Conservation (phyloP, 257 asterid species). For the Mentha longifolia region DNA sequence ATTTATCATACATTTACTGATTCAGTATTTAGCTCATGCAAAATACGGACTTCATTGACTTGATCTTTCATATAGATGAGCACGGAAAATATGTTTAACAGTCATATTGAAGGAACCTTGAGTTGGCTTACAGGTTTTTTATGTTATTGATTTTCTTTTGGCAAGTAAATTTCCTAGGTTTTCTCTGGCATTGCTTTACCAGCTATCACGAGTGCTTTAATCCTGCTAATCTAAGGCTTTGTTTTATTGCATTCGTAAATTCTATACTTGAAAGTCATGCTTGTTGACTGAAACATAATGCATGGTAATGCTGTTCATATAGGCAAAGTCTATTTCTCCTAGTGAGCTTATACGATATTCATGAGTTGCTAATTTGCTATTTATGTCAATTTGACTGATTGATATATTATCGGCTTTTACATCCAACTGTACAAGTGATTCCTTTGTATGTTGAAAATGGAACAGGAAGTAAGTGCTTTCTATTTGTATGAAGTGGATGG, state of each 20-base stretch:
- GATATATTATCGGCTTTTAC: background rate
- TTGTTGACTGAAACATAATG: background rate
- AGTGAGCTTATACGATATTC: background rate
- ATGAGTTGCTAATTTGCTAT: background rate
- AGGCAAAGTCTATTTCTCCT: background rate
- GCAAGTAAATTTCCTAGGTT: background rate
- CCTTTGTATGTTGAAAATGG: constrained; percentile 1
- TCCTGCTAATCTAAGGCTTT: background rate
- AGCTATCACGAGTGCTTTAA: background rate
- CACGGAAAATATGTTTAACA: background rate
- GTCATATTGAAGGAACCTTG: background rate
- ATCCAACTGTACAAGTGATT: background rate
- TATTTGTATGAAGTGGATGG: constrained; percentile 55
- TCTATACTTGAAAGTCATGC: background rate
- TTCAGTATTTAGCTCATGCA: background rate
- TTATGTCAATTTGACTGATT: background rate
- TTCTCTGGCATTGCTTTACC: background rate
- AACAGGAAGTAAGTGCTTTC: constrained; percentile 15
- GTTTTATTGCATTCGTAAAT: background rate
- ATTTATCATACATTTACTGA: background rate
- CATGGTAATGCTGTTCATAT: background rate
- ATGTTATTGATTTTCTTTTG: background rate
- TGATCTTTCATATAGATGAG: background rate
- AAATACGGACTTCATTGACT: background rate
- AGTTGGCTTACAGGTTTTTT: background rate